phyloP scores from a whole-genome alignment of 2,329 filamentous ascomycete genomes.

The Fonsecaea erecta region DNA sequence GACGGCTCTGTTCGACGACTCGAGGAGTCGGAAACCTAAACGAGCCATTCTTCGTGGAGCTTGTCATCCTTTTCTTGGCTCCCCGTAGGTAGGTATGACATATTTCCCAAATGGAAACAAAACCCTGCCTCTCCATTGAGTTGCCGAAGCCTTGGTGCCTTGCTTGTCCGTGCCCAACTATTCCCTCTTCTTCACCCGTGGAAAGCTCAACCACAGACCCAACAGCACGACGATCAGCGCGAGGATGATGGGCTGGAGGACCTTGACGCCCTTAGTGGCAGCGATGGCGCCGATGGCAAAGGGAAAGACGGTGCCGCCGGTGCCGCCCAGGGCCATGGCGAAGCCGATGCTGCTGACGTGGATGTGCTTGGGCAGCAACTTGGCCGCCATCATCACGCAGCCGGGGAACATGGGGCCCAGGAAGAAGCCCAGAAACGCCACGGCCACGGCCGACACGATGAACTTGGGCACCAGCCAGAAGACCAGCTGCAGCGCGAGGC shows the following conservation, averaged over 20 bases:
- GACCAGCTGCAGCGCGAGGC: conserved; percentile 68
- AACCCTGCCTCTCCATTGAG: too few relatives aligned
- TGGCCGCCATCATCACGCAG: conserved; percentile 71
- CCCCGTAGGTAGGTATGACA: too few relatives aligned
- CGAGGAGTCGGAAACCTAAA: too few relatives aligned
- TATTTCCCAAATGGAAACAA: too few relatives aligned
- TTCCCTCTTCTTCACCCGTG: conserved; percentile 34
- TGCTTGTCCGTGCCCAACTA: not conserved
- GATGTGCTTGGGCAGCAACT: conserved; percentile 70
- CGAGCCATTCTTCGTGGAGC: too few relatives aligned
- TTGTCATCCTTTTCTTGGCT: too few relatives aligned
- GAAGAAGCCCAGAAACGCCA: conserved; percentile 74
- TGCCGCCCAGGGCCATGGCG: conserved; percentile 73
- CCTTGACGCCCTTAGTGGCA: conserved; percentile 59
- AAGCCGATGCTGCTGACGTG: conserved; percentile 79
- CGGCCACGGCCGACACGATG: conserved; percentile 71
- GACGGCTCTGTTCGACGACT: too few relatives aligned
- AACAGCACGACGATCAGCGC: conserved; percentile 44
- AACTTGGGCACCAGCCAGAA: conserved; percentile 81
- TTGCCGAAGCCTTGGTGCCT: too few relatives aligned
- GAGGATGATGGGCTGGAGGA: conserved; percentile 62
- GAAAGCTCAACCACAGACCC: conserved; percentile 35
- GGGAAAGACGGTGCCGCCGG: conserved; percentile 59
- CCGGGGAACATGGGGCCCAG: conserved; percentile 77
- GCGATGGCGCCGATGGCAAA: conserved; percentile 49